Base-by-base conservation (phyloP, 2,329 filamentous ascomycete genomes). In the Stemphylium lycopersici region DNA sequence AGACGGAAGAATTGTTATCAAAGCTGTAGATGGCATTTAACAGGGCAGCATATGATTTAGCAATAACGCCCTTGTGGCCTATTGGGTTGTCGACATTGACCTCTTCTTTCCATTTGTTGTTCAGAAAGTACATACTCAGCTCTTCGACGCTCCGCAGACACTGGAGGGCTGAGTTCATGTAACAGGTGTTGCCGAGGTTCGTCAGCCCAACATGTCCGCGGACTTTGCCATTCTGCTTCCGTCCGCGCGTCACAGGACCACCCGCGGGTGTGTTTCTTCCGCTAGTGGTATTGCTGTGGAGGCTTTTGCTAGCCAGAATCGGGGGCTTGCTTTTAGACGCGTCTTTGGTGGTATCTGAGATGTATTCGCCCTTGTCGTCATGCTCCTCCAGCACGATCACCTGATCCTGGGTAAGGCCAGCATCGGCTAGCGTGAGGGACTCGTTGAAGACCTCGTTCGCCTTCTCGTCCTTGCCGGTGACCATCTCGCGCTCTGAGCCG, bases 151-250 rank as follows among this genome's bases (percentile, higher is more conserved):
- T 96, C 45, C 93, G 87, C 46, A 99, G 86, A 73, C 95, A 99
- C 73, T 99, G 95, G 49, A 98, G 81, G 8, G 95, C 95, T 18
- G 93, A 96, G 76, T 98, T 98, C 93, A 98, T 97, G 78, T 99
- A 99, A 77, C 95, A 99, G 0, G 95, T 98, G 69, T 99, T 99
- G 43, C 95, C 95, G 12, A 99, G 79, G 69, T 99, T 99, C 60
- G 85, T 87, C 47, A 99, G 79, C 31, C 95, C 95, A 37, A 93
- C 90, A 36, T 88, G 89, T 29, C 95, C 95, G 31, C 87, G 77
- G 11, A 86, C 85, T 58, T 87, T 86, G 8, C 90, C 90, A 34
- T 87, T 84, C 56, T 88, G 85, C 6, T 84, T 78, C 52, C 90
- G 84, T 37, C 91, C 91, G 62, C 92, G 84, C 0, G 90, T 93